These are phyloP conservation scores for Phytophthora niederhauseri DNA, from an alignment of 352 stramenopile species.

Conservation along the genomic window DNA sequence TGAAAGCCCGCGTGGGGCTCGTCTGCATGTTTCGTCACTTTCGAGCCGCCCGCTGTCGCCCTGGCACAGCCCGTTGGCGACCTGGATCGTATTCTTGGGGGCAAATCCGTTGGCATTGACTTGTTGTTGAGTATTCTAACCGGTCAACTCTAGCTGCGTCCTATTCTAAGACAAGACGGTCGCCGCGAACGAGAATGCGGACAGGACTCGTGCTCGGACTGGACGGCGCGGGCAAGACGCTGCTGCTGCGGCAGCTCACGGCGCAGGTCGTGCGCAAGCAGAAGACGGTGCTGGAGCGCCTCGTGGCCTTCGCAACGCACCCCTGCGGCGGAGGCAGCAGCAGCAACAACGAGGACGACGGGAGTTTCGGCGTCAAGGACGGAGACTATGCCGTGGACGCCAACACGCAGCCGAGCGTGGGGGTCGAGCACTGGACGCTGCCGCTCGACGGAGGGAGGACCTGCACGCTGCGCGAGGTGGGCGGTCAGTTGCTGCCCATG, in stretches of 20 bases:
- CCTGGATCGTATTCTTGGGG: neutral
- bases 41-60: neutral
- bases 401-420: slow-evolving; percentile 65
- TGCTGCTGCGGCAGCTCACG: slow-evolving; percentile 67
- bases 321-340: slow-evolving; percentile 15
- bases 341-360: slow-evolving; percentile 10
- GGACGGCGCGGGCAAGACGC: slow-evolving; percentile 73
- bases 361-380: slow-evolving; percentile 20
- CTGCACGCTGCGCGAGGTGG: slow-evolving; percentile 65
- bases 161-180: neutral
- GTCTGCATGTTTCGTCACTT: slow-evolving; percentile 2
- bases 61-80: neutral
- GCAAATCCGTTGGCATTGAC: neutral
- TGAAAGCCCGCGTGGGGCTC: neutral
- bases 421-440: slow-evolving; percentile 66
- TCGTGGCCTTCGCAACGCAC: slow-evolving; percentile 38
- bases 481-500: slow-evolving; percentile 70
- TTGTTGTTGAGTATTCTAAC: too few species aligned
- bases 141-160: too few species aligned
- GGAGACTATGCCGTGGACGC: slow-evolving; percentile 26
- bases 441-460: slow-evolving; percentile 39
- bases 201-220: slow-evolving; percentile 66
- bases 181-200: slow-evolving; percentile 41
- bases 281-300: slow-evolving; percentile 44
- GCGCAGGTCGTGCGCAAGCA: slow-evolving; percentile 48